Conservation (phyloP, 1,284 basidiomycete genomes). For the Coniferiporia weirii region DNA sequence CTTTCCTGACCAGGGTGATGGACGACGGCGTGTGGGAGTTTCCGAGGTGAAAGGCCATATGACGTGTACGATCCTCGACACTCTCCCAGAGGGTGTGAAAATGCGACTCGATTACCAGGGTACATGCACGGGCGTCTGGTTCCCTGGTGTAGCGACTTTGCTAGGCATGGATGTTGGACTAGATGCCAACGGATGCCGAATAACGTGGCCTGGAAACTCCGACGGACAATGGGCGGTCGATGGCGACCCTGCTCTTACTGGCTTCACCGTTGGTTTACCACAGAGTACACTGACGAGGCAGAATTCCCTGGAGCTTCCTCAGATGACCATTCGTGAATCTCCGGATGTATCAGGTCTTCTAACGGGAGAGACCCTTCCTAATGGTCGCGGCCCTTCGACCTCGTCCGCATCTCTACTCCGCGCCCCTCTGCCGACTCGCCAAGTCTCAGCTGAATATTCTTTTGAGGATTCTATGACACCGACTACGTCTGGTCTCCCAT, state of each 20-base stretch:
- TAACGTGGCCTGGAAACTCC: constrained; percentile 54
- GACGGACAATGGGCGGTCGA: constrained; percentile 53
- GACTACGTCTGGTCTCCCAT: constrained; percentile 45
- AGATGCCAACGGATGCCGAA: constrained; percentile 59
- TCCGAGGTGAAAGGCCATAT: constrained; percentile 61
- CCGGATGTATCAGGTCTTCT: constrained; percentile 20
- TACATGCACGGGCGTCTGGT: constrained; percentile 70
- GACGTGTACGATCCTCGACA: constrained; percentile 53
- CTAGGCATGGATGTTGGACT: constrained; percentile 73
- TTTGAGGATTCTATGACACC: constrained; percentile 58
- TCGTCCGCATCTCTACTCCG: constrained; percentile 61
- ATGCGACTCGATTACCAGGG: constrained; percentile 68
- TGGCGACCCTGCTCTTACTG: constrained; percentile 58
- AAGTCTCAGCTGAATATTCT: constrained; percentile 57
- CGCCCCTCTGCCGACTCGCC: constrained; percentile 59
- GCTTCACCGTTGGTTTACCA: constrained; percentile 49
- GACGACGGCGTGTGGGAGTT: constrained; percentile 60
- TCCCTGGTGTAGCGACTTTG: constrained; percentile 73
- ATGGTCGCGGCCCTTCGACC: constrained; percentile 33
- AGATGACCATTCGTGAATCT: constrained; percentile 17
- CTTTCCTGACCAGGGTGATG: constrained; percentile 42
- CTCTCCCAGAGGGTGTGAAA: constrained; percentile 51
- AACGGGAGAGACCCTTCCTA: constrained; percentile 23
- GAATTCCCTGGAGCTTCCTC: constrained; percentile 45
- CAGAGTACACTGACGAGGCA: constrained; percentile 35